Conservation (phyloP, 345 rosid genomes). For the Anacardium occidentale region DNA sequence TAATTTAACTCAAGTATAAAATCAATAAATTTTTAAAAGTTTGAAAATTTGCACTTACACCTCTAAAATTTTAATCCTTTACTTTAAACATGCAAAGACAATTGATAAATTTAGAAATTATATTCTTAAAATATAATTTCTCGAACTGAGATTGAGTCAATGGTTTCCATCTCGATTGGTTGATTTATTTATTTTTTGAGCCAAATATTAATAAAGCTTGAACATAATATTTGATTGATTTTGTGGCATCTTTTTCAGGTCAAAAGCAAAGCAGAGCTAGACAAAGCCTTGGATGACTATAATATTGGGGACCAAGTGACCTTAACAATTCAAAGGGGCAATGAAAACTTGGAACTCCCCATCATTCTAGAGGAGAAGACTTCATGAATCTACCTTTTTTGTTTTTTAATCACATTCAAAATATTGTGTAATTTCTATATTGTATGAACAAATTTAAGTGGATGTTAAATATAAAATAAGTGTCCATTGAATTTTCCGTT, state of each 20-base stretch:
- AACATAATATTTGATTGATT: background rate
- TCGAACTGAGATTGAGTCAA: no score
- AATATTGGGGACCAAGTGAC: conserved; percentile 66
- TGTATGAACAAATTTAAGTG: background rate
- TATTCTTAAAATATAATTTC: no score
- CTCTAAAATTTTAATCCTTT: no score
- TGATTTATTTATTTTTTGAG: background rate
- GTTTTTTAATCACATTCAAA: no score
- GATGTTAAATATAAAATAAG: background rate
- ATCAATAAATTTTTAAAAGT: no score
- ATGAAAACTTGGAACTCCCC: conserved; percentile 57
- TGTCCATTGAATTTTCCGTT: no score
- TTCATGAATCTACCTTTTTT: conserved; percentile 18
- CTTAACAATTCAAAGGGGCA: conserved; percentile 69
- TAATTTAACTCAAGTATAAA: no score
- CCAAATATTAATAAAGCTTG: no score
- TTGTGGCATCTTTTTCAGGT: conserved; percentile 44
- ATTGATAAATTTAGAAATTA: no score
- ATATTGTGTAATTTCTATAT: background rate
- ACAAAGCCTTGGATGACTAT: conserved; percentile 76
- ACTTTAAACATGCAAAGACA: no score
- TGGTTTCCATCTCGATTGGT: no score
- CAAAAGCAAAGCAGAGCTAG: conserved; percentile 73
- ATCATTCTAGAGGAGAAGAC: conserved; percentile 65
- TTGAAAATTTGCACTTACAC: no score